phyloP scores from a whole-genome alignment of 495 filamentous ascomycete genomes.

The Penicillium pulvis region DNA sequence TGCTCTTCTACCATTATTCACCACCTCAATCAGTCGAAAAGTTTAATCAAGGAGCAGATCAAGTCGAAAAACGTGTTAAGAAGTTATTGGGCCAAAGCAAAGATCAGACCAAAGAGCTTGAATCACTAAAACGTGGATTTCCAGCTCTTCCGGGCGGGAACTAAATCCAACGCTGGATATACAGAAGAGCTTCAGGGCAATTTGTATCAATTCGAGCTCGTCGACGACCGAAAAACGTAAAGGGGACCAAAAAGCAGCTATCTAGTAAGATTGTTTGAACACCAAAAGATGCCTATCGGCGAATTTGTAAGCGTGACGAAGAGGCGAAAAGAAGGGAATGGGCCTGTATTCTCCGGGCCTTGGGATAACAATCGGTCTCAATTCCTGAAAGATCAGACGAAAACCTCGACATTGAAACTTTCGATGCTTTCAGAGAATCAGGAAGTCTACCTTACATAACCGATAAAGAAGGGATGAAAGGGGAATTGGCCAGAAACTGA shows the following conservation, averaged over 20 bases:
- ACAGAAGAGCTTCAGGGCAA: background rate
- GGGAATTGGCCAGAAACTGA: no score
- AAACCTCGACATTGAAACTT: no score
- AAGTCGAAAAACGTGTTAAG: background rate
- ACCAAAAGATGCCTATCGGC: background rate
- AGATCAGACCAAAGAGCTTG: conserved; percentile 1
- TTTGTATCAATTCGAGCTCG: background rate
- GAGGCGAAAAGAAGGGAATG: background rate
- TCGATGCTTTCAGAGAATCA: no score
- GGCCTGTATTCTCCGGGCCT: background rate
- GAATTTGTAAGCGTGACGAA: conserved; percentile 2
- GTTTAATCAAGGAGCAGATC: background rate
- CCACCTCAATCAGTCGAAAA: background rate
- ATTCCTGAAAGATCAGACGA: background rate
- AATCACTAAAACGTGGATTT: background rate
- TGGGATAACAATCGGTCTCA: background rate
- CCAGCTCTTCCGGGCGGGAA: background rate
- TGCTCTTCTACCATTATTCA: background rate
- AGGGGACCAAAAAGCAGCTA: background rate
- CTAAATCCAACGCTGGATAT: background rate
- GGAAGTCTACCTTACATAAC: no score
- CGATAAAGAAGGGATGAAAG: no score
- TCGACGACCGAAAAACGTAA: background rate
- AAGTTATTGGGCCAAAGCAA: background rate
- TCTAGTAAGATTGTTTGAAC: background rate